phyloP scores from a whole-genome alignment of 495 filamentous ascomycete species.

The Penicillium cataractarum region DNA sequence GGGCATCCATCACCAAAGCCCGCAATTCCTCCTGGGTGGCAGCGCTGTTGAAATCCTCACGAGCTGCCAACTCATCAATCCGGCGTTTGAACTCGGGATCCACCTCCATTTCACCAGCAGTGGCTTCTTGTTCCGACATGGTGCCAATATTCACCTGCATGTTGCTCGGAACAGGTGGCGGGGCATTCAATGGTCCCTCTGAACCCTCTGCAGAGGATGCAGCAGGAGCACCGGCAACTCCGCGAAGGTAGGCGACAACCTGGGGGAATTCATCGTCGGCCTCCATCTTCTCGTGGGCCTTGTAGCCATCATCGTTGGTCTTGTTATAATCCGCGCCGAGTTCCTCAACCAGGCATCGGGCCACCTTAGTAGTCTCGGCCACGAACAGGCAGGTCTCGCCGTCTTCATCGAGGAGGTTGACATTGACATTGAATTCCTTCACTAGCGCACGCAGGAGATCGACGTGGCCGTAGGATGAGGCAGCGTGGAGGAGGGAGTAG shows the following conservation, averaged over 20 bases:
- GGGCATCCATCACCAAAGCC: slow-evolving; percentile 69
- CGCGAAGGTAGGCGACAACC: slow-evolving; percentile 67
- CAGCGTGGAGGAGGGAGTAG: slow-evolving; percentile 91
- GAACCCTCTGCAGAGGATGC: slow-evolving; percentile 26
- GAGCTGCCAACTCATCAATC: slow-evolving; percentile 76
- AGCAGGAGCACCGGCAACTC: slow-evolving; percentile 43
- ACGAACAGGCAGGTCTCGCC: slow-evolving; percentile 90
- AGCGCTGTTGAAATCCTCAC: slow-evolving; percentile 72
- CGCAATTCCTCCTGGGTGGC: slow-evolving; percentile 71
- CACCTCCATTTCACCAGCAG: slow-evolving; percentile 45
- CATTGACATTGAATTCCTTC: slow-evolving; percentile 73
- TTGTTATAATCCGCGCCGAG: slow-evolving; percentile 67
- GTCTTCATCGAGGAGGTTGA: slow-evolving; percentile 84
- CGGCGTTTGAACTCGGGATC: slow-evolving; percentile 73
- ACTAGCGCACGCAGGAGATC: slow-evolving; percentile 78
- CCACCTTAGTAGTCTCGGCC: slow-evolving; percentile 74
- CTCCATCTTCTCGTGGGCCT: slow-evolving; percentile 71
- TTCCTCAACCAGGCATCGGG: slow-evolving; percentile 78
- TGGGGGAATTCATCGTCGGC: slow-evolving; percentile 69
- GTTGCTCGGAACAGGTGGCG: slow-evolving; percentile 65
- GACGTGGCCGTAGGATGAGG: slow-evolving; percentile 85
- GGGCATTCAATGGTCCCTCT: slow-evolving; percentile 39
- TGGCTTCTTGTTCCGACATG: slow-evolving; percentile 62
- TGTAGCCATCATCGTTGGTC: slow-evolving; percentile 66
- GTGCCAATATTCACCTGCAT: slow-evolving; percentile 68